Evolutionary conservation across 805 yeast genomes (phyloP), one percentile per base, ranked within the genome.

Genomic region (Lachancea meyersii): DNA sequence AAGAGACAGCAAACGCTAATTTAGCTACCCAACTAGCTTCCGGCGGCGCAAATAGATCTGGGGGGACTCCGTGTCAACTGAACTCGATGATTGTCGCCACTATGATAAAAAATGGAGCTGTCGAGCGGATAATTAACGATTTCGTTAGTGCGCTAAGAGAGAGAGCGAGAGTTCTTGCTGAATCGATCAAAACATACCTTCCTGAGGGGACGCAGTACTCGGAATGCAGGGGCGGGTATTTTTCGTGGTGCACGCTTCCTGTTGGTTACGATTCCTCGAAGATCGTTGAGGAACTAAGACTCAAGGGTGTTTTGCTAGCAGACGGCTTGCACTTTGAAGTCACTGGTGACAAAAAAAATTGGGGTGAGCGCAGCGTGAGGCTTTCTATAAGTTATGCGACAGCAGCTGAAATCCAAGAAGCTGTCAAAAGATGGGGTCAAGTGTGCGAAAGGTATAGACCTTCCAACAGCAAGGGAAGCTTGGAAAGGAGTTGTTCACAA

Each of bases 11-110:
- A 1, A 77, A 82, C 7, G 67, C 71, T 0, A 66, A 70, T 26
- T 66, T 89, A 35, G 86, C 81, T 0, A 50, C 50, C 33, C 82
- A 80, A 48, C 60, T 89, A 38, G 75, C 86, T 2, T 73, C 73
- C 46, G 86, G 89, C 31, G 96, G 96, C 13, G 88, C 95, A 2
- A 82, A 82, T 58, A 72, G 71, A 38, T 84, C 95, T 3, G 97
- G 96, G 4, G 96, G 97, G 1, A 74, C 94, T 0, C 96, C 97
- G 0, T 76, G 86, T 1, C 96, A 88, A 53, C 68, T 88, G 53
- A 78, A 79, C 50, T 73, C 91, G 0, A 77, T 76, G 63, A 78
- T 86, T 22, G 82, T 83, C 2, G 81, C 80, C 2, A 77, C 83
- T 5, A 57, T 89, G 55, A 61, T 88, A 10, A 60, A 65, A 28